Conservation (phyloP, 192 early-diverging fungal species). For the Coemansia sp. region DNA sequence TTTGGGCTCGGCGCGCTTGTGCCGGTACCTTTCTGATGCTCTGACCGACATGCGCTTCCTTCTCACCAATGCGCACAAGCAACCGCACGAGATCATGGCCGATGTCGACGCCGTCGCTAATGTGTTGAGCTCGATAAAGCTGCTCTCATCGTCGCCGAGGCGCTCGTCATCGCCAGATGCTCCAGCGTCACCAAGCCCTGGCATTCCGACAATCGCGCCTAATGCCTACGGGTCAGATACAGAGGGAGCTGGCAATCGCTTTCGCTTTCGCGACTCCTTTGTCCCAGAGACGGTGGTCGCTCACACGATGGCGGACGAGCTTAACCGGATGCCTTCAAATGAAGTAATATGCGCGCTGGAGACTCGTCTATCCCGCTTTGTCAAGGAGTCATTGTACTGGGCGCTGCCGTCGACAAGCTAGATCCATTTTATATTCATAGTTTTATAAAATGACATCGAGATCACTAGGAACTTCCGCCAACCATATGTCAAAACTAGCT, state of each 20-base stretch:
- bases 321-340: slow-evolving; percentile 53
- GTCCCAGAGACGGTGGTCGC: slow-evolving; percentile 17
- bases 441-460: neutral
- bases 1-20: slow-evolving; percentile 59
- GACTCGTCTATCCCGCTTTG: slow-evolving; percentile 55
- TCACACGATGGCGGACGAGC: slow-evolving; percentile 41
- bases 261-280: slow-evolving; percentile 34
- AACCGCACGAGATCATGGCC: slow-evolving; percentile 56
- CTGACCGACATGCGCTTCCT: slow-evolving; percentile 71
- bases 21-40: slow-evolving; percentile 66
- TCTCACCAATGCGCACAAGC: slow-evolving; percentile 54
- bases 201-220: neutral
- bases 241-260: neutral
- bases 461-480: neutral
- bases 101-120: slow-evolving; percentile 57
- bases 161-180: slow-evolving; percentile 20
- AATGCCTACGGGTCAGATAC: neutral
- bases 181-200: neutral
- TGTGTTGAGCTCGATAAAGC: slow-evolving; percentile 51
- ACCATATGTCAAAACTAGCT: neutral
- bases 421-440: neutral
- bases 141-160: slow-evolving; percentile 43
- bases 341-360: slow-evolving; percentile 56
- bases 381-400: slow-evolving; percentile 56
- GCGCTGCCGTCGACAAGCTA: slow-evolving; percentile 51